These are phyloP conservation scores for Sphagnum contortum DNA, from an alignment of 225 moss, liverwort and hornwort species.

Conservation along the genomic window DNA sequence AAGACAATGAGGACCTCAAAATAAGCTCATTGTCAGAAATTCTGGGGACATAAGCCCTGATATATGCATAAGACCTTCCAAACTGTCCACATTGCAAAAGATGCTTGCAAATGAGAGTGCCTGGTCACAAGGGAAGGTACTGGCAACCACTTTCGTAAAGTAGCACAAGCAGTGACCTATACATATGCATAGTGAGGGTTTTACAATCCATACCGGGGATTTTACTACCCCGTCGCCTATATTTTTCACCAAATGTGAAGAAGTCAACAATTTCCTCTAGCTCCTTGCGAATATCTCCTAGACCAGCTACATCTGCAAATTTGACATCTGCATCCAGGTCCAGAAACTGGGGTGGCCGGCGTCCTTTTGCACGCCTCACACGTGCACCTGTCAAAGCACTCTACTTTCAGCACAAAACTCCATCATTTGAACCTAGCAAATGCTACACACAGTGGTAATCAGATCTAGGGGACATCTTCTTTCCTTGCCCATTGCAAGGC, in stretches of 20 bases:
- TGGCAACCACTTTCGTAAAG: background rate
- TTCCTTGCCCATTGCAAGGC: no score
- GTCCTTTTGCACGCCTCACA: slow-evolving; percentile 82
- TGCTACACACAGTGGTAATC: no score
- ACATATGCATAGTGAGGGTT: background rate
- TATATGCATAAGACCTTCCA: no score
- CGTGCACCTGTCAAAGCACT: slow-evolving; percentile 31
- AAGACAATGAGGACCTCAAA: slow-evolving; percentile 5
- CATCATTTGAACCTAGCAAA: background rate
- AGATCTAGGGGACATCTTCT: no score
- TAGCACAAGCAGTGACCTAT: background rate
- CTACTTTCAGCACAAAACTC: slow-evolving; percentile 1
- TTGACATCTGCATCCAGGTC: slow-evolving; percentile 90
- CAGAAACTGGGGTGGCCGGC: slow-evolving; percentile 82
- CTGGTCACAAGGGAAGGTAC: no score
- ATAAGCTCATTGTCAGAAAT: background rate
- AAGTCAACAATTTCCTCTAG: slow-evolving; percentile 97
- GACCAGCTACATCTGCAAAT: slow-evolving; percentile 91
- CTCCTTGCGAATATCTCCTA: slow-evolving; percentile 92
- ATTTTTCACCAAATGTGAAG: slow-evolving; percentile 93
- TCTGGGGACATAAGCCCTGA: no score
- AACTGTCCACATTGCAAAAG: no score
- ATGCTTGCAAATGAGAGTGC: no score
- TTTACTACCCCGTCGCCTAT: slow-evolving; percentile 82
- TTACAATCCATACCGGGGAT: slow-evolving; percentile 60